These are phyloP conservation scores for Moniliella sp. DNA, from an alignment of 1,284 basidiomycete genomes.

Conservation along the genomic window DNA sequence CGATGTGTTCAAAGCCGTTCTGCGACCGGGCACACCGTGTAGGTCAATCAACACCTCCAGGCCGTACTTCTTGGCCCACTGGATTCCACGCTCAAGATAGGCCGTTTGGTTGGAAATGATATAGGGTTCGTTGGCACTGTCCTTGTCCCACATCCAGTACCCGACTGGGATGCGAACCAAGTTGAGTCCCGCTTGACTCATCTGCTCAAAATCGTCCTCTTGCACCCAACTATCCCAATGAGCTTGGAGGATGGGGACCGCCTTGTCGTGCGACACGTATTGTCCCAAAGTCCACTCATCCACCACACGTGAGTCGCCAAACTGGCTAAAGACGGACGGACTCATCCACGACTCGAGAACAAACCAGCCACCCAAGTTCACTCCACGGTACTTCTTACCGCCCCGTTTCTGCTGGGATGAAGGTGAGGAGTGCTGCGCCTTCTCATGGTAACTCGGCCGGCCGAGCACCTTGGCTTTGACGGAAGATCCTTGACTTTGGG, in stretches of 20 bases:
- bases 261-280: neutral
- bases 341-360: neutral
- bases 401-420: too few species aligned
- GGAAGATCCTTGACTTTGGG: too few species aligned
- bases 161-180: slow-evolving; percentile 16
- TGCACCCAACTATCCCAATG: slow-evolving; percentile 40
- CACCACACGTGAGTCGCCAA: slow-evolving; percentile 15
- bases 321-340: neutral
- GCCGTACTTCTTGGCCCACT: slow-evolving; percentile 41
- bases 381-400: neutral
- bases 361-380: neutral
- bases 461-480: too few species aligned
- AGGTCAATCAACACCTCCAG: slow-evolving; percentile 58
- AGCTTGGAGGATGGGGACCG: neutral
- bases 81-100: slow-evolving; percentile 39
- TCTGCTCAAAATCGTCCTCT: slow-evolving; percentile 66
- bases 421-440: too few species aligned
- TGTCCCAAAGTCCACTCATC: slow-evolving; percentile 14
- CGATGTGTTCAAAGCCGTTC: neutral
- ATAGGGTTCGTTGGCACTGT: slow-evolving; percentile 18
- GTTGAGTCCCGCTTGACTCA: slow-evolving; percentile 63
- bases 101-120: slow-evolving; percentile 32
- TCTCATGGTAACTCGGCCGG: too few species aligned
- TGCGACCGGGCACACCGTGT: slow-evolving; percentile 12
- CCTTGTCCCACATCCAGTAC: neutral